Evolutionary conservation across 108 stramenopile species (phyloP).

Genomic region (Chaetoceros tenuissimus): DNA sequence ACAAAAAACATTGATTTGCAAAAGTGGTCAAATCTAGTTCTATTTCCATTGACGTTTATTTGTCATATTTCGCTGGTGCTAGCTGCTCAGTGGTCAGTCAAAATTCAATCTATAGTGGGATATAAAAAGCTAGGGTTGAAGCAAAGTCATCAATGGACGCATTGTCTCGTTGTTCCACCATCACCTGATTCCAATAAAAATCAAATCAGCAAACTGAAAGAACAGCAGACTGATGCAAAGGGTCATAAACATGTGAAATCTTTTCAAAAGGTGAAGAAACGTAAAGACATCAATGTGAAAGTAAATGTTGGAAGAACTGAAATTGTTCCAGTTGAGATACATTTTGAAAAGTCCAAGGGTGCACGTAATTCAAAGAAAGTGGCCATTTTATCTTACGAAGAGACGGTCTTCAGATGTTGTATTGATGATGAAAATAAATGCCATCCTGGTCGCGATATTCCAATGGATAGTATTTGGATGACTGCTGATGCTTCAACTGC

Average conservation of each 20-base stretch:
- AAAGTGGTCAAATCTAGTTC: slow-evolving; percentile 3
- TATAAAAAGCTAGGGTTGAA: slow-evolving; percentile 7
- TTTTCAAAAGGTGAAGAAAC: too few species aligned
- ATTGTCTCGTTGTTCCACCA: slow-evolving; percentile 29
- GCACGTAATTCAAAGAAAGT: background rate
- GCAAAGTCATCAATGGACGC: slow-evolving; percentile 14
- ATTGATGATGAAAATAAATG: background rate
- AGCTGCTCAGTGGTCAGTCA: slow-evolving; percentile 39
- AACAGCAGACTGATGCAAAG: too few species aligned
- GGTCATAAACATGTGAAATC: too few species aligned
- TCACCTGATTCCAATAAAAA: too few species aligned
- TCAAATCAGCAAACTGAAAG: too few species aligned
- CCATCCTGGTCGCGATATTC: slow-evolving; percentile 7
- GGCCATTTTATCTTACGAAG: slow-evolving; percentile 8
- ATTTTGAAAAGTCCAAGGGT: background rate
- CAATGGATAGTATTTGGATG: slow-evolving; percentile 27
- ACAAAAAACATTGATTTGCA: background rate
- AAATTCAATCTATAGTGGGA: slow-evolving; percentile 33
- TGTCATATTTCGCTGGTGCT: slow-evolving; percentile 23
- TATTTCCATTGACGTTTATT: slow-evolving; percentile 17
- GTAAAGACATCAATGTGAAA: background rate
- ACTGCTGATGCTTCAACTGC: slow-evolving; percentile 7
- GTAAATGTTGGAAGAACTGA: background rate
- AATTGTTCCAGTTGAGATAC: background rate
- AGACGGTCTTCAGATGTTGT: slow-evolving; percentile 30